Percentiles rank a stretch among this genome's conserved stretches.
Conservation (phyloP, 108 stramenopile genomes). For the Hondaea fermentalgiana region DNA sequence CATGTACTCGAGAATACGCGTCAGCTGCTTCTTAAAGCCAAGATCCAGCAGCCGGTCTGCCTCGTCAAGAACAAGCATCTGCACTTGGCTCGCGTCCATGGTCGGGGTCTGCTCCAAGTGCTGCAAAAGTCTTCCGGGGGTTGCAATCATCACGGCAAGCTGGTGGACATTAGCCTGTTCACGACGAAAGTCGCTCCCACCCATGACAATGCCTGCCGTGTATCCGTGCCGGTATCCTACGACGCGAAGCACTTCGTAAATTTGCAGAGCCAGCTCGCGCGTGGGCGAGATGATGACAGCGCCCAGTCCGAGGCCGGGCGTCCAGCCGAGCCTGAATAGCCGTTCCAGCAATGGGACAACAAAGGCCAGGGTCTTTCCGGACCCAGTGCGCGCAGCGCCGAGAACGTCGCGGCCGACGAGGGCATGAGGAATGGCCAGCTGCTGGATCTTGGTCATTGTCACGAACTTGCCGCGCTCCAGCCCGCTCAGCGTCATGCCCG, state of each 20-base stretch:
- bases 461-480: constrained; percentile 37
- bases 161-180: constrained; percentile 71
- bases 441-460: constrained; percentile 82
- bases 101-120: constrained; percentile 90
- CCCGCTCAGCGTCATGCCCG: not conserved
- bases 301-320: constrained; percentile 75
- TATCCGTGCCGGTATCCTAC: constrained; percentile 77
- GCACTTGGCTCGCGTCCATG: constrained; percentile 71
- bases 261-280: constrained; percentile 97
- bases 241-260: constrained; percentile 78
- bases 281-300: constrained; percentile 91
- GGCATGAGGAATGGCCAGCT: constrained; percentile 82
- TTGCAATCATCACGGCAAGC: constrained; percentile 86
- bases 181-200: constrained; percentile 83
- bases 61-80: constrained; percentile 91
- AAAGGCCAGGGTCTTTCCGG: constrained; percentile 37
- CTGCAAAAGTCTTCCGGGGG: constrained; percentile 90
- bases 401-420: constrained; percentile 79
- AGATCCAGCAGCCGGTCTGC: constrained; percentile 93
- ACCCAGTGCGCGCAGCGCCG: constrained; percentile 72
- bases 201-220: constrained; percentile 85
- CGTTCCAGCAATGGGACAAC: constrained; percentile 74
- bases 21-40: constrained; percentile 90
- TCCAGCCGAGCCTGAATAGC: constrained; percentile 65
- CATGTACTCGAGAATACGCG: constrained; percentile 53